These are phyloP conservation scores for Corchorus olitorius DNA, from an alignment of 345 rosid species.

Conservation along the genomic window DNA sequence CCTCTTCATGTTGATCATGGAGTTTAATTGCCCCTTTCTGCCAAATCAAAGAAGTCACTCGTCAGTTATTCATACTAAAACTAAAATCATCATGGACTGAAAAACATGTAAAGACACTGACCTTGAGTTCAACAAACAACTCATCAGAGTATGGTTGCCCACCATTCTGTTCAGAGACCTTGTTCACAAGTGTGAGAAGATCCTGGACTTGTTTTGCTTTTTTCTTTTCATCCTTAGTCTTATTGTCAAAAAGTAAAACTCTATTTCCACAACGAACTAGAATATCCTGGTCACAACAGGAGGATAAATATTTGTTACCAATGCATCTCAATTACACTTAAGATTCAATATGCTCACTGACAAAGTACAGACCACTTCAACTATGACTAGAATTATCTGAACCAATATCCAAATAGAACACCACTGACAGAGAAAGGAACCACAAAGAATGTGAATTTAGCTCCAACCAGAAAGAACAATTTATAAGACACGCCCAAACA, in stretches of 20 bases:
- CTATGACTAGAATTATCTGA: background rate
- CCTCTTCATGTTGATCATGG: constrained; percentile 62
- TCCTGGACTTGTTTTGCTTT: constrained; percentile 56
- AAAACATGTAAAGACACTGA: constrained; percentile 16
- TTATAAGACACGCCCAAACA: background rate
- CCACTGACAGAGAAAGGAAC: background rate
- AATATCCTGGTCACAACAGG: constrained; percentile 52
- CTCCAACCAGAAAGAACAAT: background rate
- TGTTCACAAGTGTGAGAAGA: constrained; percentile 67
- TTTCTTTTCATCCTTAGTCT: constrained; percentile 59
- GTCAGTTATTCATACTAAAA: background rate
- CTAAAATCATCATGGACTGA: constrained; percentile 7
- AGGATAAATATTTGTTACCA: background rate
- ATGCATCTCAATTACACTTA: background rate
- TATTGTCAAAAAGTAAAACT: constrained; percentile 76
- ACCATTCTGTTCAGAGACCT: constrained; percentile 51
- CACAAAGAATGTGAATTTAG: background rate
- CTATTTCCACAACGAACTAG: constrained; percentile 62
- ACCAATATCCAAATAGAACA: background rate
- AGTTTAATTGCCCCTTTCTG: constrained; percentile 77
- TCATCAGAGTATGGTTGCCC: constrained; percentile 84
- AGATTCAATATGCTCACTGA: background rate
- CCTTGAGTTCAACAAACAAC: constrained; percentile 69
- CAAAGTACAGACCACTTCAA: background rate
- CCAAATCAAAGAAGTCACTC: constrained; percentile 15